A percentile compares a stretch with the other conserved stretches of the same genome.
phyloP scores from a whole-genome alignment of 306 rosid genomes.

The Betula pendula region DNA sequence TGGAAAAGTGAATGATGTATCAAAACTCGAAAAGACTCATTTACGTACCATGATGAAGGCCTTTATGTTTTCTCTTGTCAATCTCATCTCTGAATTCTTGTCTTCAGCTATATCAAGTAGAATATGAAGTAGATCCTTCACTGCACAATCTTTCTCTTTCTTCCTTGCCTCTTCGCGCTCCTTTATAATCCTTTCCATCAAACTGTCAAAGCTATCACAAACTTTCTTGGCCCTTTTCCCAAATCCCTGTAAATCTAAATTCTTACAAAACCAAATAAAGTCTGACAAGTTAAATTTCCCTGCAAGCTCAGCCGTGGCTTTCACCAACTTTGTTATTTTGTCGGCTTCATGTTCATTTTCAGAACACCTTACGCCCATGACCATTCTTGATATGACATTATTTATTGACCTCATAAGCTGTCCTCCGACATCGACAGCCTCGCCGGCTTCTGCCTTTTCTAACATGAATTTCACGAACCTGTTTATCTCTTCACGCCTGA shows the following conservation, averaged over 20 bases:
- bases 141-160: constrained; percentile 7
- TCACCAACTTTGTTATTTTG: constrained; percentile 40
- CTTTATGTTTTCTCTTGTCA: constrained; percentile 54
- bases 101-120: constrained; percentile 44
- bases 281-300: constrained; percentile 63
- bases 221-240: constrained; percentile 33
- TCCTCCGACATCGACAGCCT: constrained; percentile 43
- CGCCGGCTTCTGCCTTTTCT: constrained; percentile 27
- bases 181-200: constrained; percentile 51
- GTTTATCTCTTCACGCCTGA: constrained; percentile 47
- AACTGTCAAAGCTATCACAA: constrained; percentile 40
- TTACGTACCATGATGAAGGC: constrained; percentile 65
- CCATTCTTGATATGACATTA: constrained; percentile 53
- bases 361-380: constrained; percentile 30
- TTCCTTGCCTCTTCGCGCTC: constrained; percentile 46
- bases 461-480: constrained; percentile 27
- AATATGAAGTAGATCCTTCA: constrained; percentile 53
- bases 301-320: constrained; percentile 29
- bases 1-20: not conserved
- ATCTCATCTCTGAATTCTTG: constrained; percentile 43
- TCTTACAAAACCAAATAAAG: constrained; percentile 52
- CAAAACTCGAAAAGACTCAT: not conserved
- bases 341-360: constrained; percentile 37
- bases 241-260: constrained; percentile 53
- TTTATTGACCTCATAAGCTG: constrained; percentile 40